Evolutionary conservation across 352 stramenopile species (phyloP).

Genomic region (Phytopythium mirpurense): DNA sequence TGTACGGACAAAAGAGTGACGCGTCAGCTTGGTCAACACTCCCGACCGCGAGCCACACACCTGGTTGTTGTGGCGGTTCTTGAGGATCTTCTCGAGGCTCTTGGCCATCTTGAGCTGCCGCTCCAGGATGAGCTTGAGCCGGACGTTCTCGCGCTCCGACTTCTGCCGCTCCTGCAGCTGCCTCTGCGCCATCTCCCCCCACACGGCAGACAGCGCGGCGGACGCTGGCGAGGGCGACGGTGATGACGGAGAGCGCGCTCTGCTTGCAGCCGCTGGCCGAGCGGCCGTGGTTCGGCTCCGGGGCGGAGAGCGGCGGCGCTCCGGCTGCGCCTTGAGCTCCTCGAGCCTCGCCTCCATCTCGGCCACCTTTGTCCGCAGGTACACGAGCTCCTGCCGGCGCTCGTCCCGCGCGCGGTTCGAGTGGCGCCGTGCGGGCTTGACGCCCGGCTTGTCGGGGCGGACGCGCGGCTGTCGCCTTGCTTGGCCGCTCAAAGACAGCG

Average conservation of each 20-base stretch:
- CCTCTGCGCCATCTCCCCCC: constrained; percentile 15
- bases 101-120: constrained; percentile 22
- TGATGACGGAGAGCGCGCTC: too few species aligned
- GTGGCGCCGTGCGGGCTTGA: constrained; percentile 13
- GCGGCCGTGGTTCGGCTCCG: constrained; percentile 7
- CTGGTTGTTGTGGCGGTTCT: constrained; percentile 23
- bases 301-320: constrained; percentile 7
- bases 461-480: too few species aligned
- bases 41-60: too few species aligned
- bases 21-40: too few species aligned
- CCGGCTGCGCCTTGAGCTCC: constrained; percentile 14
- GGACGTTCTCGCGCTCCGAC: constrained; percentile 20
- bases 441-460: too few species aligned
- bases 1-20: too few species aligned
- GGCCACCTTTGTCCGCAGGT: constrained; percentile 20
- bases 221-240: too few species aligned
- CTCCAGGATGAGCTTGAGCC: constrained; percentile 23
- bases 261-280: constrained; percentile 6
- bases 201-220: constrained; percentile 6
- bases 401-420: constrained; percentile 29
- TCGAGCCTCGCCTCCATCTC: constrained; percentile 24
- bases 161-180: constrained; percentile 19
- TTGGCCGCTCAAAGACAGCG: background rate
- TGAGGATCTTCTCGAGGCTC: constrained; percentile 23
- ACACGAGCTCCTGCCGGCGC: constrained; percentile 27